Conservation (phyloP, 2,329 filamentous ascomycete species). For the Aspergillus clavatus region DNA sequence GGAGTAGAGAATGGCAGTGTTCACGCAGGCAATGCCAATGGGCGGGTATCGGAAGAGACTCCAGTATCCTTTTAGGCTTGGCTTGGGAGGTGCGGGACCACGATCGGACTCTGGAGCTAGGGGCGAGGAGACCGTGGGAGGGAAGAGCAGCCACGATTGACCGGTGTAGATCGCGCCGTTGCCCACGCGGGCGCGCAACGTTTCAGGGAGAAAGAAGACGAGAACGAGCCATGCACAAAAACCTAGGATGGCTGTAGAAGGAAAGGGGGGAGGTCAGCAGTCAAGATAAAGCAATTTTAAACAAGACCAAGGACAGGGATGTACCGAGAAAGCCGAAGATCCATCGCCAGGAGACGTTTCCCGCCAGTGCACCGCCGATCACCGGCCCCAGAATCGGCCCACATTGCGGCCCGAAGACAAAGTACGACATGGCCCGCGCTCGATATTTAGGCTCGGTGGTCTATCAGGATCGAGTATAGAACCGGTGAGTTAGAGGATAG, state of each 20-base stretch:
- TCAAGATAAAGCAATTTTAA: too few relatives aligned
- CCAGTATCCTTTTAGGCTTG: constrained; percentile 25
- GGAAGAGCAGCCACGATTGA: constrained; percentile 13
- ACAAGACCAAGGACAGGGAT: too few relatives aligned
- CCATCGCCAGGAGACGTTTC: constrained; percentile 40
- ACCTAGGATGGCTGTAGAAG: constrained; percentile 26
- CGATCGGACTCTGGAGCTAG: constrained; percentile 18
- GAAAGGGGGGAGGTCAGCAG: too few relatives aligned
- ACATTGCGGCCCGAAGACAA: constrained; percentile 43
- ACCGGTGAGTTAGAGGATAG: too few relatives aligned
- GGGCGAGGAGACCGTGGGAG: constrained; percentile 18
- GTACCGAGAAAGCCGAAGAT: constrained; percentile 38
- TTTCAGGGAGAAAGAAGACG: constrained; percentile 44
- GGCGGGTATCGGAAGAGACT: constrained; percentile 30
- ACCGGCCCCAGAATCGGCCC: constrained; percentile 44
- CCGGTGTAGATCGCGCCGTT: constrained; percentile 29
- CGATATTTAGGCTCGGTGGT: constrained; percentile 33
- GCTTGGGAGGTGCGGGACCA: constrained; percentile 24
- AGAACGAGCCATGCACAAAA: constrained; percentile 25
- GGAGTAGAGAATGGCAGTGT: constrained; percentile 28
- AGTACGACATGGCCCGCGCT: constrained; percentile 40
- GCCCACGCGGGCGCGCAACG: constrained; percentile 43
- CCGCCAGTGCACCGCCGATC: constrained; percentile 39
- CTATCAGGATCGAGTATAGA: too few relatives aligned
- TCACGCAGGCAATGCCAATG: constrained; percentile 30